Base-by-base conservation (phyloP, 129 eudicot species). In the Helichrysum umbraculigerum region DNA sequence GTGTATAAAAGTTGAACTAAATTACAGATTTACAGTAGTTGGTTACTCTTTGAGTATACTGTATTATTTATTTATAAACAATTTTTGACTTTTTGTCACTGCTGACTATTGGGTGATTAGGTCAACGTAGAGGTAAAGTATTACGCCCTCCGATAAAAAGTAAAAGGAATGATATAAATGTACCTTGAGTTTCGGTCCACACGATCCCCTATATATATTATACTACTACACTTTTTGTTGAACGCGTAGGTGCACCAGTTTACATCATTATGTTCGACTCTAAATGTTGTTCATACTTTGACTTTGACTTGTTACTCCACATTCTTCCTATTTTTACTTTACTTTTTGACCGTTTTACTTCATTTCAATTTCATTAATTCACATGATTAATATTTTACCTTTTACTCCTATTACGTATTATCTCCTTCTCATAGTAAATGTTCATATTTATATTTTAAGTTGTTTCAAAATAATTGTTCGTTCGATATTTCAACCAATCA, bases 121-220 rank as follows among this genome's bases (percentile, higher is more conserved):
- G 82, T 78, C 82, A 78, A 78, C 50, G 47, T 78, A 78, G 82
- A 21, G 19, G 0, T 71, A 25, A 16, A 56, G 54, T 70, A 41
- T 64, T 22, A 37, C 67, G 37, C 19, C 19, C 19, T 5, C 50
- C 74, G 3, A 52, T 71, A 52, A 33, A 71, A 67, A 25, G 28
- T 25, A 25, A 25, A 20, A 20, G 65, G 25, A 6, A 76, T 16
- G 66, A 66, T 44, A 66, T 44, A 51, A 71, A 78, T 47, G 30
- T 21, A 64, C 82, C 28, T 78, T 25, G 76, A 71, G 37, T 50
- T 61, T 37, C 72, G 82, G 20, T 75, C 72, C 77, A 71, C 82
- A 71, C 82, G 58, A 78, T 62, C 44, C 71, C 72, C 77, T 14
- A 62, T 51, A 17, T 56, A 25, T 25, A n/a, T n/a, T n/a, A n/a